Conservation (phyloP, 2,329 filamentous ascomycete species). For the Pestalotiopsis sp. region DNA sequence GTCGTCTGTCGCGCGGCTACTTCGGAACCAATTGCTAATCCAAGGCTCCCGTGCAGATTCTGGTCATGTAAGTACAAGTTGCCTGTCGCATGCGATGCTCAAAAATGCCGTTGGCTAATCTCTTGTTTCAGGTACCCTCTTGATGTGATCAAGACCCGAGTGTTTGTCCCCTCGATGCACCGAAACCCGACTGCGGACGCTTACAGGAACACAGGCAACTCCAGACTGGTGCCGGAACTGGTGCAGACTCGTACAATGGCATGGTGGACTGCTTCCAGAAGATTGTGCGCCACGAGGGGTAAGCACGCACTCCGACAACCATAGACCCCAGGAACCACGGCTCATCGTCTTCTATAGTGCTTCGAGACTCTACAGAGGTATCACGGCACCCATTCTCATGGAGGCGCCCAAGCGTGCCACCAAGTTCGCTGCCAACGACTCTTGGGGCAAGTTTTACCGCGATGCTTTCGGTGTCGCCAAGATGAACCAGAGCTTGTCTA, state of each 20-base stretch:
- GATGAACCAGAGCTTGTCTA: constrained; percentile 89
- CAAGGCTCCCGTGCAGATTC: constrained; percentile 60
- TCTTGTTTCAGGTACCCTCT: constrained; percentile 80
- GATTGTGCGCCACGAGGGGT: constrained; percentile 96
- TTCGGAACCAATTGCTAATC: constrained; percentile 23
- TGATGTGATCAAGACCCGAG: constrained; percentile 97
- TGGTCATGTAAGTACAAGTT: constrained; percentile 71
- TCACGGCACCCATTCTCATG: constrained; percentile 95
- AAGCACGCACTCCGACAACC: constrained; percentile 33
- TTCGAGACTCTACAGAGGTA: constrained; percentile 92
- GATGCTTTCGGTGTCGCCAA: constrained; percentile 80
- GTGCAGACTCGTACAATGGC: constrained; percentile 88
- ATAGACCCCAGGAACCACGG: neutral
- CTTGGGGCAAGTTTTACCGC: constrained; percentile 95
- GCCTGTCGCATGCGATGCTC: constrained; percentile 17
- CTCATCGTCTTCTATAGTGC: constrained; percentile 54
- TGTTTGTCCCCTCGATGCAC: constrained; percentile 60
- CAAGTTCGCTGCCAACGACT: constrained; percentile 98
- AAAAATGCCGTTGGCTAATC: constrained; percentile 18
- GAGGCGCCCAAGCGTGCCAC: constrained; percentile 87
- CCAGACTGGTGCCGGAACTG: constrained; percentile 73
- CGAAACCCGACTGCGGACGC: constrained; percentile 4
- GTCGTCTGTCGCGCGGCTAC: constrained; percentile 35
- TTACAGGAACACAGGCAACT: constrained; percentile 66
- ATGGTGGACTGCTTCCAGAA: constrained; percentile 99